These are phyloP conservation scores for Dactylella cylindrospora DNA, from an alignment of 2,329 filamentous ascomycete species.

Conservation along the genomic window DNA sequence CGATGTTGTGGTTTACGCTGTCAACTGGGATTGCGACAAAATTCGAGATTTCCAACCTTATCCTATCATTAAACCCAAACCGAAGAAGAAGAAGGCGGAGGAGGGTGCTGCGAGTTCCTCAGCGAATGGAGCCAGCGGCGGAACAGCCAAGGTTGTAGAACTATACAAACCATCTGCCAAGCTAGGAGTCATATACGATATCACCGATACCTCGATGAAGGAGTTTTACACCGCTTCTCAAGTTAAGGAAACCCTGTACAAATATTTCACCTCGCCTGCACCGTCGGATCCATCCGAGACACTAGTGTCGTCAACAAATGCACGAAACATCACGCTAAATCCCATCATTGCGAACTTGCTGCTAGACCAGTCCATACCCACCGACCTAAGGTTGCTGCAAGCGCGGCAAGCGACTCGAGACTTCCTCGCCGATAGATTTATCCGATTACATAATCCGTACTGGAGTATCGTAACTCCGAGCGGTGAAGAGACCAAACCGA, in stretches of 20 bases:
- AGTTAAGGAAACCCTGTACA: slow-evolving; percentile 60
- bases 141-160: slow-evolving; percentile 46
- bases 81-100: slow-evolving; percentile 50
- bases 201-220: slow-evolving; percentile 50
- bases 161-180: slow-evolving; percentile 47
- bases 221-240: slow-evolving; percentile 64
- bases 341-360: slow-evolving; percentile 65
- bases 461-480: slow-evolving; percentile 61
- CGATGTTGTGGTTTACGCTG: slow-evolving; percentile 65
- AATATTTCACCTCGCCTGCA: slow-evolving; percentile 59
- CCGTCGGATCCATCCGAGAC: slow-evolving; percentile 52
- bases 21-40: slow-evolving; percentile 63
- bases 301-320: slow-evolving; percentile 61
- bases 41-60: slow-evolving; percentile 64
- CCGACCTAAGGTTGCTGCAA: slow-evolving; percentile 59
- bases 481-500: slow-evolving; percentile 60
- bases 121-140: slow-evolving; percentile 9
- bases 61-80: slow-evolving; percentile 57
- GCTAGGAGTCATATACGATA: slow-evolving; percentile 32
- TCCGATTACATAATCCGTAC: slow-evolving; percentile 60
- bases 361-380: slow-evolving; percentile 57
- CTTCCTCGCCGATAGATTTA: slow-evolving; percentile 62
- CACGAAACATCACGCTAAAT: slow-evolving; percentile 63
- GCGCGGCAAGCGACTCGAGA: slow-evolving; percentile 63
- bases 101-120: slow-evolving; percentile 46